These are phyloP conservation scores for Clonostachys chloroleuca DNA, from an alignment of 2,329 filamentous ascomycete species.

Conservation along the genomic window DNA sequence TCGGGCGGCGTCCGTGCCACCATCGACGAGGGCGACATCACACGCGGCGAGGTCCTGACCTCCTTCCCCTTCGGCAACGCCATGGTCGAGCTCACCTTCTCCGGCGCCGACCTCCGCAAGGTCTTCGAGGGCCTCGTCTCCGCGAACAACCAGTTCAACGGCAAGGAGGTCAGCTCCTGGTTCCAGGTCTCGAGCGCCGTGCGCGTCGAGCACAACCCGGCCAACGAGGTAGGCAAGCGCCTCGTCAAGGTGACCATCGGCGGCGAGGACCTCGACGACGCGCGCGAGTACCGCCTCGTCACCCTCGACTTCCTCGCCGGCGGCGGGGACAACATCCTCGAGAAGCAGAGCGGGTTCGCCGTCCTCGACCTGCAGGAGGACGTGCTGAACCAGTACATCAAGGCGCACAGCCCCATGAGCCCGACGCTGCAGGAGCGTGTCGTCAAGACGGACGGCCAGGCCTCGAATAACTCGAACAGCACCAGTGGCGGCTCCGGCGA, in stretches of 20 bases:
- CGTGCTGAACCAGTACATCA: constrained; percentile 46
- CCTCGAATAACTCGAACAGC: background rate
- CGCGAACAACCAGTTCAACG: constrained; percentile 48
- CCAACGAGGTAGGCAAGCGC: constrained; percentile 38
- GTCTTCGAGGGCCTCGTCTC: constrained; percentile 56
- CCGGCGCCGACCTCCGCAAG: constrained; percentile 49
- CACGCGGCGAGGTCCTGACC: constrained; percentile 58
- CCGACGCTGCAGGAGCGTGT: constrained; percentile 39
- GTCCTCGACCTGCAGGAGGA: constrained; percentile 49
- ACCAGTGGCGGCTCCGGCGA: background rate
- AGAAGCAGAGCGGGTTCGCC: constrained; percentile 26
- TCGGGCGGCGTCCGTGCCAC: constrained; percentile 60
- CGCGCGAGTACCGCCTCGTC: constrained; percentile 47
- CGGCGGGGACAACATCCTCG: constrained; percentile 59
- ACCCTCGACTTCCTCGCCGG: constrained; percentile 60
- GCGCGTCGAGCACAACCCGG: constrained; percentile 51
- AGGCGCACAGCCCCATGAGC: constrained; percentile 40
- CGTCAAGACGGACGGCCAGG: constrained; percentile 7
- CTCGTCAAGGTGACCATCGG: constrained; percentile 49
- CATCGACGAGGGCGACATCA: constrained; percentile 57
- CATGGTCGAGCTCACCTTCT: constrained; percentile 51
- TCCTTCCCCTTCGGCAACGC: constrained; percentile 64
- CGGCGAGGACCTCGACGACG: constrained; percentile 38
- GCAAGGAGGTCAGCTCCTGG: constrained; percentile 48
- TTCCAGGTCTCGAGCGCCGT: constrained; percentile 57